Conservation (phyloP, 805 yeast species). For the Barnettozyma sp. region DNA sequence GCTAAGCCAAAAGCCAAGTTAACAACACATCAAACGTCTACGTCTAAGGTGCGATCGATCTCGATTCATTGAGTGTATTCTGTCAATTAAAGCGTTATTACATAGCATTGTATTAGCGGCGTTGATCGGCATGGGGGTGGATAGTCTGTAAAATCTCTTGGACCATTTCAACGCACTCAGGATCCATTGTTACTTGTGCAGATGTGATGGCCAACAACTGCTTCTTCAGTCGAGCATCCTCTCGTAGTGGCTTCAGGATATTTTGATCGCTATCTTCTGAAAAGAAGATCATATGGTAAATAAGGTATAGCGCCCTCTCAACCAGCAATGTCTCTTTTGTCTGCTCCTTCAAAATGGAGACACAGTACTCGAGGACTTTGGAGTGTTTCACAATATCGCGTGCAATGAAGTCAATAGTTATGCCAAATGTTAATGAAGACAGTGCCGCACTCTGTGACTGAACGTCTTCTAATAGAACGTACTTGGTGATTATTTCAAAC, state of each 20-base stretch:
- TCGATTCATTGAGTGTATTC: too few species aligned
- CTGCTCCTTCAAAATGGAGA: slow-evolving; percentile 24
- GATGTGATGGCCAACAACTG: slow-evolving; percentile 3
- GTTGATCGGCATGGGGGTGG: too few species aligned
- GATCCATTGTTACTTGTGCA: not conserved
- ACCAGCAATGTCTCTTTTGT: slow-evolving; percentile 25
- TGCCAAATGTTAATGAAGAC: slow-evolving; percentile 31
- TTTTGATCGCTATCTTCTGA: slow-evolving; percentile 19
- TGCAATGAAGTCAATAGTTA: slow-evolving; percentile 31
- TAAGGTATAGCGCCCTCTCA: slow-evolving; percentile 28
- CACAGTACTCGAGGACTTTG: slow-evolving; percentile 23
- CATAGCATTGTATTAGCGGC: too few species aligned
- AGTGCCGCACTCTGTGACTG: slow-evolving; percentile 38
- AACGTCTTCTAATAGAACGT: slow-evolving; percentile 32
- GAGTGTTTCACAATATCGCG: slow-evolving; percentile 24
- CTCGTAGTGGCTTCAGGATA: not conserved
- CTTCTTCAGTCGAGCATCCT: slow-evolving; percentile 7
- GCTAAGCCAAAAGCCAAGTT: too few species aligned
- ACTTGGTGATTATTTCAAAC: slow-evolving; percentile 36
- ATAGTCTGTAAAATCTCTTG: too few species aligned
- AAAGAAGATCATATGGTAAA: slow-evolving; percentile 21
- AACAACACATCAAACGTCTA: too few species aligned
- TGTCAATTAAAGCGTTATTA: too few species aligned
- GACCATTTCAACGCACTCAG: slow-evolving; percentile 15
- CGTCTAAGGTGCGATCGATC: too few species aligned